Evolutionary conservation across 2,329 filamentous ascomycete species (phyloP).

Genomic region (Colletotrichum liriopes): DNA sequence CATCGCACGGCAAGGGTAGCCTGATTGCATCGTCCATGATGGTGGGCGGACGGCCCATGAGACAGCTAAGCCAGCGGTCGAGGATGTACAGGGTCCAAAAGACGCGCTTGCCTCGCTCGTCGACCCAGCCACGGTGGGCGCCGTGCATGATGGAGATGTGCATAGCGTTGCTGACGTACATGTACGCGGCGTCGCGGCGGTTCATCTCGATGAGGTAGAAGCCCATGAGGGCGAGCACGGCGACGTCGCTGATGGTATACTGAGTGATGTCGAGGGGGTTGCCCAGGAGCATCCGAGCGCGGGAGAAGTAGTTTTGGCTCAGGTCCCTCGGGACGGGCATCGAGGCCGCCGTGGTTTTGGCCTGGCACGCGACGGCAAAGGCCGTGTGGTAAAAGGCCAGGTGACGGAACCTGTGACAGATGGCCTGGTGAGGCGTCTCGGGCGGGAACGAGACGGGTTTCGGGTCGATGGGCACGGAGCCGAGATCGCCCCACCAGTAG

Average conservation of each 20-base stretch:
- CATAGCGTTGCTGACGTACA: constrained; percentile 63
- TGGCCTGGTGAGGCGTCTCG: constrained; percentile 43
- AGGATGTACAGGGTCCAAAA: constrained; percentile 70
- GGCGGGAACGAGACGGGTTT: constrained; percentile 43
- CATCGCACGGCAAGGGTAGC: constrained; percentile 57
- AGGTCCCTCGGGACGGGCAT: constrained; percentile 51
- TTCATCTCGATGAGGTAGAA: constrained; percentile 66
- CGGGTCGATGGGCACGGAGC: constrained; percentile 50
- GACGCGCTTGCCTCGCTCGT: constrained; percentile 62
- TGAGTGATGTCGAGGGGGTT: constrained; percentile 63
- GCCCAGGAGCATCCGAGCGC: constrained; percentile 60
- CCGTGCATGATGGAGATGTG: constrained; percentile 65
- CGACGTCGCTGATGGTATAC: constrained; percentile 60
- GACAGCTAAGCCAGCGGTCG: constrained; percentile 64
- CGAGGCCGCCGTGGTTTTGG: constrained; percentile 48
- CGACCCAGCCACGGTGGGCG: constrained; percentile 60
- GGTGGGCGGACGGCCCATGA: constrained; percentile 65
- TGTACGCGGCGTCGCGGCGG: constrained; percentile 64
- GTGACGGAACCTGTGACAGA: constrained; percentile 51
- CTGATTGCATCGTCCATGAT: constrained; percentile 64
- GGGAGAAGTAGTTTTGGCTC: constrained; percentile 62
- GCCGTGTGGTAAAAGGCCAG: constrained; percentile 63
- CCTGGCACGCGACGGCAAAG: constrained; percentile 59
- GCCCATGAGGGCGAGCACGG: constrained; percentile 62
- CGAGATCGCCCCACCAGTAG: constrained; percentile 63